Base-by-base conservation (phyloP, 441 rosid species). In the Gossypium aridum region DNA sequence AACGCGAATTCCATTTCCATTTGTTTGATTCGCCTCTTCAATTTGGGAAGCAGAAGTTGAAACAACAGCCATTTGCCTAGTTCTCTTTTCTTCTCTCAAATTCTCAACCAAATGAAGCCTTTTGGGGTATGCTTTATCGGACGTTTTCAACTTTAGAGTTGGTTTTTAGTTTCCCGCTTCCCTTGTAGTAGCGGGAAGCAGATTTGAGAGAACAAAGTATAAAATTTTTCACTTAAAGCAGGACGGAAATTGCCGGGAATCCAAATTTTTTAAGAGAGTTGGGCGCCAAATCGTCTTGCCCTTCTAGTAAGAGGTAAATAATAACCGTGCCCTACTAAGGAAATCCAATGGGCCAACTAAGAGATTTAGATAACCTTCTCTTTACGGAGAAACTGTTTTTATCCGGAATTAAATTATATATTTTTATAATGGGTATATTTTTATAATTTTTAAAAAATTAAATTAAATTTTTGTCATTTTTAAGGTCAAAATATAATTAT, bases 1-100 rank as follows among this genome's bases (percentile, higher is more conserved):
- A 37, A 92, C 79, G 0, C 92, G 87, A 76, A 90, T 84, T 10
- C 91, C 91, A 2, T 88, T 87, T 72, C 82, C 61, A 14, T 79
- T 82, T 10, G 81, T 76, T 69, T 83, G 78, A 73, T 78, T 80
- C 61, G 51, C 34, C 55, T 61, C 61, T 13, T 69, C 68, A 53
- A 3, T 63, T 56, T 64, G 55, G 28, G 72, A 61, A 31, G 54
- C 76, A 53, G 82, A 71, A 39, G 72, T 26, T 2, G 85, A 75
- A 59, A 67, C 63, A 64, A 81, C 75, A 28, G 81, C 81, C 86
- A 83, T 81, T 53, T 10, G 16, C 7, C 20, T 53, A 10, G 7
- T 14, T 14, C 1, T 25, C n/a, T n/a, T 14, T n/a, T 10, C 17
- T 14, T 61, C 39, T n/a, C 28, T 69, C 45, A 8, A 23, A 1